Evolutionary conservation across 345 rosid genomes (phyloP), one percentile per base, ranked within the genome.

Genomic region (Noccaea bulbosa): DNA sequence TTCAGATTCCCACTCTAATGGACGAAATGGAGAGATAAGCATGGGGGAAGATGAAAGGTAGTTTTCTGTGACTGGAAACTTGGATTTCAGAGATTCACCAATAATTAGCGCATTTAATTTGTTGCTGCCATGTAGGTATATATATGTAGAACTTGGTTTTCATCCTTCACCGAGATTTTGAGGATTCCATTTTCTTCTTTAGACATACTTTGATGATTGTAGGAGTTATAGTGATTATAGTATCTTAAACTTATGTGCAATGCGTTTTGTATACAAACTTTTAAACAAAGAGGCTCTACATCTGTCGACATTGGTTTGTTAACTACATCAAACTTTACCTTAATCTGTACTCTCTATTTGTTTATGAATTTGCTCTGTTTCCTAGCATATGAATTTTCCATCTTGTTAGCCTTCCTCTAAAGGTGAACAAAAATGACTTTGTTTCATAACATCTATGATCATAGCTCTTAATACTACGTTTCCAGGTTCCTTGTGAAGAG

Each of bases 401-500:
- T 27, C 40, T 65, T 38, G 12, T 27, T 14, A 44, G 41, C 37
- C 46, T 12, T 27, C 30, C 30, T 27, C 30, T 46, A 30, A 39
- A 43, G 11, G 8, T 20, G 56, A 46, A 20, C 34, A 12, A 41
- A 37, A n/a, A 3, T 8, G 49, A 60, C 39, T 43, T n/a, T 37
- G 24, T 62, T 75, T 41, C 15, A 45, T 65, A 17, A 40, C 51
- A 47, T 38, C 45, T 41, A 45, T 45, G 45, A 39, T 53, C 53
- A 34, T 33, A 62, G 38, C 58, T 53, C 56, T 16, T 67, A 7
- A 27, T 47, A 52, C 68, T 65, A 49, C 65, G 53, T 72, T 71
- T 79, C 70, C 79, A 94, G 98, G 86, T 82, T 87, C 64, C 65
- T 76, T 73, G 83, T 90, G 79, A 84, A 88, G 78, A 85, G 97